Percentiles rank a stretch among this genome's conserved stretches.
phyloP scores from a whole-genome alignment of 805 yeast species.

The Starmerella scarabaei region DNA sequence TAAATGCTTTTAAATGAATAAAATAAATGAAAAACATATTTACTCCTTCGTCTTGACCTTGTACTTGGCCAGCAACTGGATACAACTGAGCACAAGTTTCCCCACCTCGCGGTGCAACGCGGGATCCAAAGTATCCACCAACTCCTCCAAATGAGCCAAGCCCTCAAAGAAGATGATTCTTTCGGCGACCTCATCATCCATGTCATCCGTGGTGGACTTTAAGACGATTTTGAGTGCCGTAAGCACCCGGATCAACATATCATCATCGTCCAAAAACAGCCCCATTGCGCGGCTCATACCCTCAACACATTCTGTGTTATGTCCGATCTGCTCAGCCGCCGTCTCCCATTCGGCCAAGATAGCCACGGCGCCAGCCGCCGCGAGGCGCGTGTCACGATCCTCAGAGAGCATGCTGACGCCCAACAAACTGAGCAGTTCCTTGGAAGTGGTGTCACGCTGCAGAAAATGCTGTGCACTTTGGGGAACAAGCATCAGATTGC shows the following conservation, averaged over 20 bases:
- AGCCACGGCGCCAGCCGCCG: constrained; percentile 33
- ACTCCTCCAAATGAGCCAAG: constrained; percentile 16
- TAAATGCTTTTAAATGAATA: background rate
- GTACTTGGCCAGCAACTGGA: constrained; percentile 17
- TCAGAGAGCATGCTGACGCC: constrained; percentile 23
- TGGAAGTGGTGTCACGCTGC: constrained; percentile 24
- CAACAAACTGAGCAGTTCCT: constrained; percentile 25
- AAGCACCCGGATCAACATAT: constrained; percentile 23
- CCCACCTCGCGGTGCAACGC: constrained; percentile 10
- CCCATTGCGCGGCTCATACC: constrained; percentile 18
- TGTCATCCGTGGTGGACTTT: constrained; percentile 11
- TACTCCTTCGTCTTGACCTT: constrained; percentile 2
- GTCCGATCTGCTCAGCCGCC: constrained; percentile 24
- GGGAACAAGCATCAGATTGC: constrained; percentile 40
- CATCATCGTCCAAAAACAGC: constrained; percentile 19
- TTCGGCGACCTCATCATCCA: constrained; percentile 22
- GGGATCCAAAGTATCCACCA: constrained; percentile 16
- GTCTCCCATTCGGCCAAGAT: constrained; percentile 29
- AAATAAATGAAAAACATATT: no score
- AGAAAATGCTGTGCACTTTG: constrained; percentile 28
- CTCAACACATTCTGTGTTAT: constrained; percentile 21
- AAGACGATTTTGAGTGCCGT: constrained; percentile 21
- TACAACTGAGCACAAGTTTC: constrained; percentile 10
- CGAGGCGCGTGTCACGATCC: constrained; percentile 26
- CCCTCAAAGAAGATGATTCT: constrained; percentile 19